phyloP scores from a whole-genome alignment of 768 basidiomycete species.

The Sistotremastrum suecicum region DNA sequence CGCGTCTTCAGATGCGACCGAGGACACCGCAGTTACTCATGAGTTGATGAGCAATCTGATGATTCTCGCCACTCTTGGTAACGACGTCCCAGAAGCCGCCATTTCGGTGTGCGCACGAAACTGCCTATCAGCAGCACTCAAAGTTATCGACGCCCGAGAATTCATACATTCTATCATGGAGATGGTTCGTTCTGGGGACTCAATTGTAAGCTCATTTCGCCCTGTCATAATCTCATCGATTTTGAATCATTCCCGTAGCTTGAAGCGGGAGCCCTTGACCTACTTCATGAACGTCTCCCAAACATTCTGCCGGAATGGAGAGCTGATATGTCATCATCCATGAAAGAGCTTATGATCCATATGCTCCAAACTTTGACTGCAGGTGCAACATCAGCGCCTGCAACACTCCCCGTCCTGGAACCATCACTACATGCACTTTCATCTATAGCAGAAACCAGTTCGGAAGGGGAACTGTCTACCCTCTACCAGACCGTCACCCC shows the following conservation, averaged over 20 bases:
- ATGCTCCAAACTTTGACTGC: too few relatives aligned
- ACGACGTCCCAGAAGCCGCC: background rate
- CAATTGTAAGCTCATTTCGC: constrained; percentile 27
- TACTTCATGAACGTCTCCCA: constrained; percentile 53
- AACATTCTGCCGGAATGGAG: constrained; percentile 45
- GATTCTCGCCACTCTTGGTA: background rate
- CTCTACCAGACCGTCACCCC: too few relatives aligned
- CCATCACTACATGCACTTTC: too few relatives aligned
- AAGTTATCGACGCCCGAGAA: constrained; percentile 51
- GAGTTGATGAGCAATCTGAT: constrained; percentile 1
- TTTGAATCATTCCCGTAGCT: constrained; percentile 25
- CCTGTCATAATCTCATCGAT: background rate
- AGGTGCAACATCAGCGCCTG: too few relatives aligned
- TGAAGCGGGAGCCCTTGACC: constrained; percentile 51
- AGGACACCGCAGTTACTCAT: background rate
- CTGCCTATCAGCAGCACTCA: constrained; percentile 40
- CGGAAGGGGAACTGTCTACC: too few relatives aligned
- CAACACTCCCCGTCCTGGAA: too few relatives aligned
- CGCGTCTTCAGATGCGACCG: constrained; percentile 6
- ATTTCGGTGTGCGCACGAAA: constrained; percentile 21
- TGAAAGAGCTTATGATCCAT: constrained; percentile 34
- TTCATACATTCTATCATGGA: constrained; percentile 46
- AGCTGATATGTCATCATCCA: constrained; percentile 28
- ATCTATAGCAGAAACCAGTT: too few relatives aligned
- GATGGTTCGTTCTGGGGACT: constrained; percentile 41